Conservation (phyloP, 2,329 filamentous ascomycete genomes). For the Colletotrichum tofieldiae region DNA sequence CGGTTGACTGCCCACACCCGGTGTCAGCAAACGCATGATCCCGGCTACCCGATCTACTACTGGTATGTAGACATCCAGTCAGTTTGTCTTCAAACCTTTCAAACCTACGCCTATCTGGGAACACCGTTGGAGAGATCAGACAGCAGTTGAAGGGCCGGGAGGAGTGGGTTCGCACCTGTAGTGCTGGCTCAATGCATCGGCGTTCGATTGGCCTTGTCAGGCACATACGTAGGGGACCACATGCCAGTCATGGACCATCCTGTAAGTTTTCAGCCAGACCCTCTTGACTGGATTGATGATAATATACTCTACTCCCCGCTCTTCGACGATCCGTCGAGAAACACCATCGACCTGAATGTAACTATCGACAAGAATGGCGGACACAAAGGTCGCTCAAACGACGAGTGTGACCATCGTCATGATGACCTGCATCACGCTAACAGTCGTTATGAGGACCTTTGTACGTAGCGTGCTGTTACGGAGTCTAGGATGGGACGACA, state of each 20-base stretch:
- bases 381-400: slow-evolving; percentile 38
- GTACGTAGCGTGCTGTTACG: slow-evolving; percentile 35
- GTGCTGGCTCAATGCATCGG: slow-evolving; percentile 25
- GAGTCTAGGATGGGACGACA: slow-evolving; percentile 43
- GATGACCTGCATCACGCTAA: slow-evolving; percentile 37
- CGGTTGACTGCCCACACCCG: slow-evolving; percentile 9
- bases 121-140: slow-evolving; percentile 39
- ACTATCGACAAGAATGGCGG: slow-evolving; percentile 38
- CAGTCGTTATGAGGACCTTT: slow-evolving; percentile 36
- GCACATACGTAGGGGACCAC: slow-evolving; percentile 29
- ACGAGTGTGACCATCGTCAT: slow-evolving; percentile 37
- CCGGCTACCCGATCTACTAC: neutral
- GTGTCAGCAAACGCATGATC: slow-evolving; percentile 15
- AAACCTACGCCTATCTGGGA: slow-evolving; percentile 8
- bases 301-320: slow-evolving; percentile 20
- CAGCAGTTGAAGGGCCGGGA: slow-evolving; percentile 23
- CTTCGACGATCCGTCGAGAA: slow-evolving; percentile 7
- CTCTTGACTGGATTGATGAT: slow-evolving; percentile 10
- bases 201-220: slow-evolving; percentile 13
- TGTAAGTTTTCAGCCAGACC: neutral
- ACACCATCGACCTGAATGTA: slow-evolving; percentile 32
- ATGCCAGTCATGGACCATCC: slow-evolving; percentile 37
- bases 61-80: slow-evolving; percentile 4
- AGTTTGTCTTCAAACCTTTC: slow-evolving; percentile 22
- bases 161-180: slow-evolving; percentile 18